Conservation (phyloP, 768 basidiomycete species). For the Tricholoma bakamatsutake region DNA sequence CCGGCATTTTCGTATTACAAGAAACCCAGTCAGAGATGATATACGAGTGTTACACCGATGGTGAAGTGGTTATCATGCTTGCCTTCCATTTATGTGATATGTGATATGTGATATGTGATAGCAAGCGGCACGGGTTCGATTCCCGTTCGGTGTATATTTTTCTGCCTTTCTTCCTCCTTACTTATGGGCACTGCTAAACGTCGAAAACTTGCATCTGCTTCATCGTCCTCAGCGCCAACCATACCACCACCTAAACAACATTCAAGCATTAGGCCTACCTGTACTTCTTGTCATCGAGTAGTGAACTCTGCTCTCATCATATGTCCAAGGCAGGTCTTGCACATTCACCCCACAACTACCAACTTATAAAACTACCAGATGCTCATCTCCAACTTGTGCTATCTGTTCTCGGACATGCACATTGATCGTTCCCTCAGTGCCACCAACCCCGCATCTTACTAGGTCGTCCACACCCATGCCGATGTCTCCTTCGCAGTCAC, state of each 20-base stretch:
- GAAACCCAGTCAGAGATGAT: not conserved
- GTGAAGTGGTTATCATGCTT: slow-evolving; percentile 91
- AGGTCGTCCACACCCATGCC: slow-evolving; percentile 31
- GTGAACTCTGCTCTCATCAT: slow-evolving; percentile 17
- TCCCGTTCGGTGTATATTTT: slow-evolving; percentile 56
- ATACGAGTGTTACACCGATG: slow-evolving; percentile 38
- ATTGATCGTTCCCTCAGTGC: slow-evolving; percentile 26
- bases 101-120: no score
- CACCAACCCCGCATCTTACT: slow-evolving; percentile 33
- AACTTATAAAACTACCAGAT: slow-evolving; percentile 20
- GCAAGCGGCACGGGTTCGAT: slow-evolving; percentile 75
- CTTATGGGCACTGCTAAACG: slow-evolving; percentile 19
- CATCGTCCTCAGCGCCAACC: not conserved
- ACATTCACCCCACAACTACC: not conserved
- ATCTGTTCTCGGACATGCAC: slow-evolving; percentile 43
- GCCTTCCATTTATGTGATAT: slow-evolving; percentile 65
- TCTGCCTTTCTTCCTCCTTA: slow-evolving; percentile 1
- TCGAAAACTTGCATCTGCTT: slow-evolving; percentile 15
- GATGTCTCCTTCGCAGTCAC: slow-evolving; percentile 21
- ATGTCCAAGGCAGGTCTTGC: slow-evolving; percentile 23
- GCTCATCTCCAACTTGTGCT: slow-evolving; percentile 32
- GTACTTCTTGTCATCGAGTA: slow-evolving; percentile 25
- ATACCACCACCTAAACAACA: slow-evolving; percentile 2
- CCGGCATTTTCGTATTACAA: no score
- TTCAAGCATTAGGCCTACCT: slow-evolving; percentile 7